Evolutionary conservation across 495 filamentous ascomycete genomes (phyloP).

Genomic region (Lophiostoma macrostomum): DNA sequence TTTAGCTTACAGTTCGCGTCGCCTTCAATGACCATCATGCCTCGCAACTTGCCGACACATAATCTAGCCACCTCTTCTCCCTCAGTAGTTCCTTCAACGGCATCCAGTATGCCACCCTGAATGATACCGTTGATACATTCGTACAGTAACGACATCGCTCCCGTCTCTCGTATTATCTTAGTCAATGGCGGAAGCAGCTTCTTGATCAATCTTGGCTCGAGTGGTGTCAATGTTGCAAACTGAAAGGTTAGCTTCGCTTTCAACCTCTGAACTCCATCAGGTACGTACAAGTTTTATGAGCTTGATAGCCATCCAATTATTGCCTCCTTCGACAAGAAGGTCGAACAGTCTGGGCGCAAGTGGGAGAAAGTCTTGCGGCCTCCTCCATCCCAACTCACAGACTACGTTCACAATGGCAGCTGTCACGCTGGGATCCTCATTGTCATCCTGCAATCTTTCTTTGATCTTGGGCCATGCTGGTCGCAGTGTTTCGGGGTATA

Average conservation of each 20-base stretch:
- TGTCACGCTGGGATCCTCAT: constrained; percentile 89
- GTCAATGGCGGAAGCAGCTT: constrained; percentile 95
- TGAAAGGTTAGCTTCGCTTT: constrained; percentile 37
- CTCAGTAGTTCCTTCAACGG: constrained; percentile 69
- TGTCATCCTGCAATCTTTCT: constrained; percentile 84
- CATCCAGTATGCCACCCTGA: constrained; percentile 86
- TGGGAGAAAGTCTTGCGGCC: constrained; percentile 89
- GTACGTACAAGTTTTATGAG: constrained; percentile 87
- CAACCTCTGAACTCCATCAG: not conserved
- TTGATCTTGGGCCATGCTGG: constrained; percentile 96
- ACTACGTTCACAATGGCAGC: constrained; percentile 95
- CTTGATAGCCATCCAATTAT: constrained; percentile 99
- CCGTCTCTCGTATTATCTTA: constrained; percentile 86
- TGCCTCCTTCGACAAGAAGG: constrained; percentile 83
- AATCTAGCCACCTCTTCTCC: constrained; percentile 90
- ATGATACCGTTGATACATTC: constrained; percentile 99
- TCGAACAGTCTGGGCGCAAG: constrained; percentile 90
- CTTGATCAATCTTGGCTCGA: constrained; percentile 85
- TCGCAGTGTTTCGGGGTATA: constrained; percentile 90
- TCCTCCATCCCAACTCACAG: constrained; percentile 90
- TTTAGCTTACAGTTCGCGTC: constrained; percentile 78
- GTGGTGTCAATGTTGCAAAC: constrained; percentile 92
- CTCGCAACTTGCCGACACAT: constrained; percentile 86
- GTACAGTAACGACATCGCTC: constrained; percentile 93
- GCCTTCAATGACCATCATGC: constrained; percentile 88